Percentiles rank a stretch among this genome's conserved stretches.
These are phyloP conservation scores for Cucumis cinereus DNA, from an alignment of 306 rosid genomes.

Conservation along the genomic window DNA sequence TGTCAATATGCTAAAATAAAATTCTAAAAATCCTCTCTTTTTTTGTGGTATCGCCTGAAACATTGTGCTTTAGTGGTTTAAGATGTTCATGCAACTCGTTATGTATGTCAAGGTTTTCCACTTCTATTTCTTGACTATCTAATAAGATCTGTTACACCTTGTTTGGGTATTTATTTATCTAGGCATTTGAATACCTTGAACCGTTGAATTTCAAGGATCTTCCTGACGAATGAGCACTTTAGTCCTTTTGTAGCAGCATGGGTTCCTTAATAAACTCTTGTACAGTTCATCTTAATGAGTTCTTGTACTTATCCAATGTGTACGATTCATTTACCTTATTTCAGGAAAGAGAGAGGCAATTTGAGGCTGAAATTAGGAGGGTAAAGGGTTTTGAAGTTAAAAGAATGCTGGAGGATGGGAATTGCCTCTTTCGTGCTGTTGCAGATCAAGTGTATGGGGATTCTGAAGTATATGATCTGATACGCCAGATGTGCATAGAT, in stretches of 20 bases:
- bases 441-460: conserved; percentile 98
- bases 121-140: not conserved
- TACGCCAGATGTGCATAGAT: conserved; percentile 83
- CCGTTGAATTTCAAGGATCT: not conserved
- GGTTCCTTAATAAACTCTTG: not conserved
- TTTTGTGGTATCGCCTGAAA: not conserved
- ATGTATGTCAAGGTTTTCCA: not conserved
- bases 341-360: conserved; percentile 85
- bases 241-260: not conserved
- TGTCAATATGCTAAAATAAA: not conserved
- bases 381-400: conserved; percentile 75
- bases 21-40: not conserved
- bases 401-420: conserved; percentile 90
- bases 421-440: conserved; percentile 95
- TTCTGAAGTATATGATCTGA: conserved; percentile 55
- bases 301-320: not conserved
- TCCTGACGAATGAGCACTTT: not conserved
- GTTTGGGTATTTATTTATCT: not conserved
- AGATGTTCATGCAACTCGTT: not conserved
- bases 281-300: not conserved
- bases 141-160: not conserved
- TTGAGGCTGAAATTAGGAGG: conserved; percentile 78
- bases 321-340: not conserved
- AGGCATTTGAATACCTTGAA: not conserved
- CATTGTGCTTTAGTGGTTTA: not conserved